These are phyloP conservation scores for Extremus antarcticus DNA, from an alignment of 495 filamentous ascomycete genomes.

Conservation along the genomic window DNA sequence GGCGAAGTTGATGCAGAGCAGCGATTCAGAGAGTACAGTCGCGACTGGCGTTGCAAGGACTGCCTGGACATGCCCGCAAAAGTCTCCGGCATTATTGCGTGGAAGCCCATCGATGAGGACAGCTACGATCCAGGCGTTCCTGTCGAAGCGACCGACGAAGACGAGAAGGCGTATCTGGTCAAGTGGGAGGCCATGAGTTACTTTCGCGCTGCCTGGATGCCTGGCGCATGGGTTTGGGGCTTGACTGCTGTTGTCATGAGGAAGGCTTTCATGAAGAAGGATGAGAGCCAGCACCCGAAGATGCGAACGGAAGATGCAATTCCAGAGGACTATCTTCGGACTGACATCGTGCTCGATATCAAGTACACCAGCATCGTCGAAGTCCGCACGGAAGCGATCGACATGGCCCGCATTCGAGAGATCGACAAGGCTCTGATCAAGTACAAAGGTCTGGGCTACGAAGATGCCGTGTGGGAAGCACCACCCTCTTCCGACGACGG, in stretches of 20 bases:
- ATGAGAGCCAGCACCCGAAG: slow-evolving; percentile 51
- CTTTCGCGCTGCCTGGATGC: slow-evolving; percentile 69
- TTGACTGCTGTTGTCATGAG: slow-evolving; percentile 52
- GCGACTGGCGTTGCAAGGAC: slow-evolving; percentile 63
- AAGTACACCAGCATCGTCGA: slow-evolving; percentile 49
- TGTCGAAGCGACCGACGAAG: slow-evolving; percentile 49
- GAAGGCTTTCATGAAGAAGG: slow-evolving; percentile 59
- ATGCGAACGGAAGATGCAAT: slow-evolving; percentile 70
- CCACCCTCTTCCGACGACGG: slow-evolving; percentile 58
- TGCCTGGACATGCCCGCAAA: slow-evolving; percentile 51
- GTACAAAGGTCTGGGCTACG: slow-evolving; percentile 89
- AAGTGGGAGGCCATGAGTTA: slow-evolving; percentile 78
- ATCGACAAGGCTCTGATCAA: slow-evolving; percentile 69
- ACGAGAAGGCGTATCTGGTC: slow-evolving; percentile 77
- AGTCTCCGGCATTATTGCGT: slow-evolving; percentile 67
- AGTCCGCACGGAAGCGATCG: slow-evolving; percentile 43
- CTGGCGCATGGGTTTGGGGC: slow-evolving; percentile 84
- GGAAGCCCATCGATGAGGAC: slow-evolving; percentile 56
- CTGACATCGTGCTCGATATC: slow-evolving; percentile 82
- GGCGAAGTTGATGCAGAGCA: slow-evolving; percentile 33
- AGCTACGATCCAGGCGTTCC: slow-evolving; percentile 37
- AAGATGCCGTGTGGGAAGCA: slow-evolving; percentile 80
- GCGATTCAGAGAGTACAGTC: slow-evolving; percentile 50
- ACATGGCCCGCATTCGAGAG: slow-evolving; percentile 55
- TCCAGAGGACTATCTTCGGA: slow-evolving; percentile 66